Evolutionary conservation across 208 protist species (phyloP).

Genomic region (Crithidia brevicula): DNA sequence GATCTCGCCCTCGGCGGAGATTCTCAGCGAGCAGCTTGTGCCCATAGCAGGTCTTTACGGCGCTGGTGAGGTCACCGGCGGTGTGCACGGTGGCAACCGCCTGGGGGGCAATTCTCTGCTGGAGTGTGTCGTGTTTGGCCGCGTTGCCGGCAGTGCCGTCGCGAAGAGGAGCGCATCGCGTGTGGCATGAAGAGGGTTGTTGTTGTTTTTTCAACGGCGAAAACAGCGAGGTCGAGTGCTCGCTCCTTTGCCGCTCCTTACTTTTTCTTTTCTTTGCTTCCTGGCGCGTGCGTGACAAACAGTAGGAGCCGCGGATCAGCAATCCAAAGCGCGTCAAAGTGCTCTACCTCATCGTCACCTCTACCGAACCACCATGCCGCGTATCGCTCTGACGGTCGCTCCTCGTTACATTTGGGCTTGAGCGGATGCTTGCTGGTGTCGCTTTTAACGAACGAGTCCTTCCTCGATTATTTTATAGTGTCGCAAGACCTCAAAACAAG

Average conservation of each 20-base stretch:
- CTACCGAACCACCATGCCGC: background rate
- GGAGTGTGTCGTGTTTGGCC: slow-evolving; percentile 74
- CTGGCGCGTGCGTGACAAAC: no score
- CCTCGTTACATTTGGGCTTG: background rate
- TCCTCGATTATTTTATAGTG: background rate
- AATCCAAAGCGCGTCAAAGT: no score
- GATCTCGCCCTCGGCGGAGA: slow-evolving; percentile 83
- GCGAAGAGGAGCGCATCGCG: slow-evolving; percentile 20
- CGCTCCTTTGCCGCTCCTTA: no score
- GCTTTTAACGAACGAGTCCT: background rate
- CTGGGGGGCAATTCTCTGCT: slow-evolving; percentile 97
- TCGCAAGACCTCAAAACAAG: slow-evolving; percentile 6
- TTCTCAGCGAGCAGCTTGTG: slow-evolving; percentile 64
- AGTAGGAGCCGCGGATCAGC: no score
- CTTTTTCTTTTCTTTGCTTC: no score
- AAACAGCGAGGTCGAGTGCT: no score
- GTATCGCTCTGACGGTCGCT: background rate
- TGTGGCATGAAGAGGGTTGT: no score
- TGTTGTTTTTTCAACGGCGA: no score
- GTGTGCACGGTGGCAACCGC: slow-evolving; percentile 97
- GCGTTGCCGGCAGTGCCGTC: slow-evolving; percentile 74
- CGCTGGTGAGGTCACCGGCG: slow-evolving; percentile 97
- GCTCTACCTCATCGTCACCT: no score
- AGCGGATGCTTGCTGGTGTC: background rate
- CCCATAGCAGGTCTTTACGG: slow-evolving; percentile 93